Base-by-base conservation (phyloP, 2,329 filamentous ascomycete genomes). In the Acephala macrosclerotiorum region DNA sequence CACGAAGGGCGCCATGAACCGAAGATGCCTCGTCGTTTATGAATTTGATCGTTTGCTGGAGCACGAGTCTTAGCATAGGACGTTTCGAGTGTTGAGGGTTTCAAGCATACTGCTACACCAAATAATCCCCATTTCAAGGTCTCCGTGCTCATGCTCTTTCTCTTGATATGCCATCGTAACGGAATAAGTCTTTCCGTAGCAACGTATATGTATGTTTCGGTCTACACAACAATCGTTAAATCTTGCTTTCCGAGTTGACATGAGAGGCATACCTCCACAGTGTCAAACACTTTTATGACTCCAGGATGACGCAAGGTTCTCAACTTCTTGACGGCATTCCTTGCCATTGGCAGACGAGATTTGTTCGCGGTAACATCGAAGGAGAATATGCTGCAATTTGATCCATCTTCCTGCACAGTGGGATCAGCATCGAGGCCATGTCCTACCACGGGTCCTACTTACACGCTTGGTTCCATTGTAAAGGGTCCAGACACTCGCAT, bases 61-160 rank as follows among this genome's bases (percentile, higher is more conserved):
- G 36, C n/a, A 11, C 18, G 20, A 26, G 16, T 22, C 59, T 9
- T 20, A 29, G 5, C 2, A 3, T 36, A 58, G 42, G 18, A 35
- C 12, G 55, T 20, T 36, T 5, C n/a, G 20, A 6, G 6, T 14
- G 38, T 29, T n/a, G 38, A 5, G 5, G n/a, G 7, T 20, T 8
- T 60, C 36, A 57, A 42, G 66, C 83, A 53, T 84, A 94, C 91
- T 71, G 96, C 94, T 69, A 98, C 83, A 73, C 89, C 92, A 78
- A 93, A 92, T 47, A 99, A 80, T 0, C 96, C 96, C 96, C 96
- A 99, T 87, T 97, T 99, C 57, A 96, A 88, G 1, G 95, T 98
- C 81, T 98, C 96, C 47, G 93, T 90, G 66, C 89, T 94, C 67
- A 98, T 79, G 76, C 92, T 96, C 81, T 93, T 94, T 72, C 95